Evolutionary conservation across 176 grass and related monocot genomes (phyloP), one percentile per base, ranked within the genome.

Genomic region (Aechmea fasciata): DNA sequence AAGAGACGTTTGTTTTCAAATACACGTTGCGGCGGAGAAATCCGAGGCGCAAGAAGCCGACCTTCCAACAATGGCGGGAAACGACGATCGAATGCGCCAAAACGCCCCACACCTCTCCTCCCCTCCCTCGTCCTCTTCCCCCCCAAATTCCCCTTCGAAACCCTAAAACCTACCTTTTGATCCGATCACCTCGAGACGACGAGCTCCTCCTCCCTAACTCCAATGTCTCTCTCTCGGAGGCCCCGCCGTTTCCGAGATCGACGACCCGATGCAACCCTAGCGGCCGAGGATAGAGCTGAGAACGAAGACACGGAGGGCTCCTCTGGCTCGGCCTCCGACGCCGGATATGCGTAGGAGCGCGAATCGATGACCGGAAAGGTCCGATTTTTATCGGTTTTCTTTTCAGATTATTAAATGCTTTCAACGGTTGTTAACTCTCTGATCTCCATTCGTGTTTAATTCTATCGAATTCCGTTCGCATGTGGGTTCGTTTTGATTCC

Each of bases 311-410:
- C 49, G 48, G 63, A 66, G 14, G 48, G 23, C 63, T 67, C 63
- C 10, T 51, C 49, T 10, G 11, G 18, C 54, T 67, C 49, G 49
- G 47, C 63, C 73, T 75, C 63, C 10, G 73, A 54, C 14, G 49
- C 9, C 7, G 73, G 10, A 23, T 64, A 47, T 7, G 63, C 54
- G 24, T 47, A 14, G 62, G 63, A 54, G 62, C 48, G 52, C 62
- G 13, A 53, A 24, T 26, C 73, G 1, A 75, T 75, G 73, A 75
- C 73, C 15, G 48, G 14, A 54, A 47, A 66, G 63, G 73, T 67
- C 52, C 48, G 49, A 24, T 50, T 19, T 64, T 24, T 51, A 41
- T 41, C 33, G 5, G 5, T 14, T 47, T 29, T 14, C 12, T 13
- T 71, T 71, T 11, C 1, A 12, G 71, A 9, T 20, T 13, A 41